Percentiles rank a stretch among this genome's conserved stretches.
phyloP scores from a whole-genome alignment of 495 filamentous ascomycete genomes.

The Hypoxylon cercidicola region DNA sequence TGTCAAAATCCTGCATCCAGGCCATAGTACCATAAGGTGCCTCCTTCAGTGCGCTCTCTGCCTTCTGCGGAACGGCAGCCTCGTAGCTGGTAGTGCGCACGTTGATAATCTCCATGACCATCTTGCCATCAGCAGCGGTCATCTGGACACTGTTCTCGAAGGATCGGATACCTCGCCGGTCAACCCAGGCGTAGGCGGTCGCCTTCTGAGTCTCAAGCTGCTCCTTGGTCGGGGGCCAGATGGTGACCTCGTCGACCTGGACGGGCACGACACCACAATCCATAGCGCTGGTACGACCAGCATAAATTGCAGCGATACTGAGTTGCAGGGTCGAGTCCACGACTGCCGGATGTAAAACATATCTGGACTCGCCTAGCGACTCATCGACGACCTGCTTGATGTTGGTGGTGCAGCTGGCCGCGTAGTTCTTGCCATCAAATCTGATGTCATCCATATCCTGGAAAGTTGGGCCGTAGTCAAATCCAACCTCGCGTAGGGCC shows the following conservation, averaged over 20 bases:
- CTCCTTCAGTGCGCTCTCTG: slow-evolving; percentile 12
- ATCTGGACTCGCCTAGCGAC: slow-evolving; percentile 48
- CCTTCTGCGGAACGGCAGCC: slow-evolving; percentile 46
- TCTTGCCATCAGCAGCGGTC: slow-evolving; percentile 27
- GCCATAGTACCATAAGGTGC: slow-evolving; percentile 29
- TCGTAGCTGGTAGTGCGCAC: slow-evolving; percentile 46
- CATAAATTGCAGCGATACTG: slow-evolving; percentile 46
- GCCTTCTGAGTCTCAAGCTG: slow-evolving; percentile 21
- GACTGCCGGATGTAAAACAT: slow-evolving; percentile 51
- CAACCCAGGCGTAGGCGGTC: slow-evolving; percentile 25
- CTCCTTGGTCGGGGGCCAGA: slow-evolving; percentile 42
- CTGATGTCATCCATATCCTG: slow-evolving; percentile 41
- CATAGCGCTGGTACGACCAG: slow-evolving; percentile 46
- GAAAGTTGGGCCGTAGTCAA: slow-evolving; percentile 54
- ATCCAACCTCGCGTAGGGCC: slow-evolving; percentile 47
- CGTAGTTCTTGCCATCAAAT: slow-evolving; percentile 41
- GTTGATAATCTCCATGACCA: slow-evolving; percentile 45
- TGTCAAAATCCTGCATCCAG: slow-evolving; percentile 37
- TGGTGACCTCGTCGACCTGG: slow-evolving; percentile 48
- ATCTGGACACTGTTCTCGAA: slow-evolving; percentile 20
- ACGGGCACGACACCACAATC: slow-evolving; percentile 49
- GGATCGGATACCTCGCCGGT: slow-evolving; percentile 16
- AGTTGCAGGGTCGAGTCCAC: slow-evolving; percentile 54
- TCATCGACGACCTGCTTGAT: slow-evolving; percentile 36
- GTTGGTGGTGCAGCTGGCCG: slow-evolving; percentile 28